phyloP scores from a whole-genome alignment of 768 basidiomycete genomes.

The Tricholoma matsutake region DNA sequence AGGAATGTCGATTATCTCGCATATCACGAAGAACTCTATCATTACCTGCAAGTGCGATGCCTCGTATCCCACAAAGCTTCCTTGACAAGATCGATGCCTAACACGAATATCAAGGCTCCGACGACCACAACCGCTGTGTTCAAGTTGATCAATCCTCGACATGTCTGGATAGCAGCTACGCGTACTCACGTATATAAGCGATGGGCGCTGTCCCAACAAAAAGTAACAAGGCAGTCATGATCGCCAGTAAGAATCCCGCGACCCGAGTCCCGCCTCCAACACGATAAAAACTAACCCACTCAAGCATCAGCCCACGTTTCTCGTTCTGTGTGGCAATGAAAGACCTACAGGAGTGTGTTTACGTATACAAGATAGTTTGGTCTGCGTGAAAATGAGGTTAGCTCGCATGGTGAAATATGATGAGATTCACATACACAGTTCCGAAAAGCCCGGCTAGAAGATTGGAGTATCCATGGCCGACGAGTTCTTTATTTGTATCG shows the following conservation, averaged over 20 bases:
- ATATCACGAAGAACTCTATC: constrained; percentile 3
- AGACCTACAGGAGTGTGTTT: constrained; percentile 67
- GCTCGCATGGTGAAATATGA: not conserved
- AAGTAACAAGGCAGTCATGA: constrained; percentile 67
- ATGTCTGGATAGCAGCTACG: not conserved
- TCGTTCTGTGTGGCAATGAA: not conserved
- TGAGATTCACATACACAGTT: constrained; percentile 55
- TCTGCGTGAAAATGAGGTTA: constrained; percentile 30
- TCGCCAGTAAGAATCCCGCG: constrained; percentile 82
- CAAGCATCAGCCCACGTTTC: not conserved
- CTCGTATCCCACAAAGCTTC: constrained; percentile 97
- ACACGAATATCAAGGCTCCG: constrained; percentile 86
- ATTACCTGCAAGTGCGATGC: constrained; percentile 76
- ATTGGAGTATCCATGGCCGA: constrained; percentile 92
- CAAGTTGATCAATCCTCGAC: not conserved
- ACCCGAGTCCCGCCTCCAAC: constrained; percentile 86
- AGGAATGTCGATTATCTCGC: constrained; percentile 5
- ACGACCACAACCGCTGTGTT: constrained; percentile 83
- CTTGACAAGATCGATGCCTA: constrained; percentile 91
- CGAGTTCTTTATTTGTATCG: constrained; percentile 88
- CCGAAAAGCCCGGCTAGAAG: constrained; percentile 76
- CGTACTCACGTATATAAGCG: constrained; percentile 79
- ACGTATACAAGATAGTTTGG: constrained; percentile 90
- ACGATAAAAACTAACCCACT: constrained; percentile 74
- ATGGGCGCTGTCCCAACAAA: constrained; percentile 87